Evolutionary conservation across 352 stramenopile species (phyloP), one percentile per base, ranked within the genome.

Genomic region (Pythium volutum): DNA sequence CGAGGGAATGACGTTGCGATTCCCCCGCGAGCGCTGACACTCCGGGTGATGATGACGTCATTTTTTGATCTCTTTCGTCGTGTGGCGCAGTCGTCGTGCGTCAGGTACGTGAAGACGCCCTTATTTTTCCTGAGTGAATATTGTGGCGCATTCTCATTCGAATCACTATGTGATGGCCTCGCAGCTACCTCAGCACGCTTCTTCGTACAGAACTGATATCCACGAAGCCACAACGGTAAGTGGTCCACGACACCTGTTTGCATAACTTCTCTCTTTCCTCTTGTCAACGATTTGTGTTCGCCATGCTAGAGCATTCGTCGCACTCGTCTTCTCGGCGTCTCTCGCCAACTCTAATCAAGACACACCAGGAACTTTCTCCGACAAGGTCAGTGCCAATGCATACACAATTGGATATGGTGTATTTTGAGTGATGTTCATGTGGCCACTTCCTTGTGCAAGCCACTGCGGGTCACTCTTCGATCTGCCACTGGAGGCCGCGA

Each of bases 291-390:
- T 55, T 29, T 26, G 16, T 41, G 27, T 38, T 15, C 10, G n/a
- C n/a, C 4, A 48, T 48, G 26, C 20, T 27, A 70, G 64, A 6
- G 12, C 42, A 15, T 70, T 70, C 39, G 64, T 66, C n/a, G 57
- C 64, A n/a, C 33, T 70, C 2, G 64, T 70, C 4, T 70, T 70
- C 36, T 54, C 64, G 10, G 64, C 64, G 0, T 70, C 64, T 8
- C 48, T 62, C 25, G 27, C 34, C 16, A 70, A 70, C 43, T 34
- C 46, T 4, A 55, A 45, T 25, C 41, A 34, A 29, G 45, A 57
- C 45, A 18, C 27, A 4, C 25, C 15, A 11, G 38, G 43, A 29
- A 4, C 22, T 11, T 18, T 4, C 27, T 25, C 36, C 14, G 38
- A 62, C 34, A 57, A 62, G 52, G 60, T 67, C 20, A 33, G 26